Base-by-base conservation (phyloP, 805 yeast species). In the Danielia oregonensis region DNA sequence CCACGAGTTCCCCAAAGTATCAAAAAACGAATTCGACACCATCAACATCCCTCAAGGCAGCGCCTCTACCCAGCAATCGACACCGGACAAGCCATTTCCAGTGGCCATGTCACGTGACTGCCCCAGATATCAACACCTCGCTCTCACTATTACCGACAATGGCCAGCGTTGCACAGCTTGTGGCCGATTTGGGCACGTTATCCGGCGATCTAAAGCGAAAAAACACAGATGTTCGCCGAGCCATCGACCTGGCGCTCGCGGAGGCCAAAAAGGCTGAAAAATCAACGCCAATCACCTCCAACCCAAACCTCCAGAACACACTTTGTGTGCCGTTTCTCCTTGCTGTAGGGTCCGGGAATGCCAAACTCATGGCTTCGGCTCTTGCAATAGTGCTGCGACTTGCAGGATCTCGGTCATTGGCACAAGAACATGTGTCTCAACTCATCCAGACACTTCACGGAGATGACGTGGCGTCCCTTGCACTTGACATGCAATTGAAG, bases 401-500 rank as follows among this genome's bases (percentile, higher is more conserved):
- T 33, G 74, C 85, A 5, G 57, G 72, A 13, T 49, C 66, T n/a
- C 57, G 62, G 6, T 70, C 79, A 2, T 61, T 91, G 8, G 79
- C 89, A 0, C 60, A 65, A 0, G 60, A 65, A 3, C 68, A 76
- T 29, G 49, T 81, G 13, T 68, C 68, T 13, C 72, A 72, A 5
- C 68, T 91, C 5, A 60, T 91, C 14, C 82, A 77, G 25, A 23
- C 24, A 10, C 25, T 43, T 17, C 27, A 38, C 30, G 79, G 88
- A 0, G 67, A 87, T 22, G 67, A 71, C 21, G 89, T 85, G 37
- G 86, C 94, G 0, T 76, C 91, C 0, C 79, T 84, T 10, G 84
- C 93, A 0, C 69, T 77, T 17, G 97, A 89, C 26, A 82, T 86
- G 29, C 97, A 91, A 57, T 70, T 93, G 42, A 86, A 88, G 52